phyloP scores from a whole-genome alignment of 371 early-diverging fungal species.

The Apophysomyces ossiformis region DNA sequence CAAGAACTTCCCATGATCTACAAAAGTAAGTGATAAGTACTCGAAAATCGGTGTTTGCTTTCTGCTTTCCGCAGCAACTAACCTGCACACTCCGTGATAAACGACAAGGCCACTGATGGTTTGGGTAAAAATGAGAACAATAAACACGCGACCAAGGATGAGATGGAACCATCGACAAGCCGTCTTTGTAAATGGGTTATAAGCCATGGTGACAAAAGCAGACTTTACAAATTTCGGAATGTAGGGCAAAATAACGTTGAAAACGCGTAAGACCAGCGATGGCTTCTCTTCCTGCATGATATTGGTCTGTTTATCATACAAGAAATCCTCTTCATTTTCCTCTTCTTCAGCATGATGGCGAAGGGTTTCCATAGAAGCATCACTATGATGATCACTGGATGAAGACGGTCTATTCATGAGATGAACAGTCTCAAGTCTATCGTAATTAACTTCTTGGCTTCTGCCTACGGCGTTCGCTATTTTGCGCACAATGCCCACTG shows the following conservation, averaged over 20 bases:
- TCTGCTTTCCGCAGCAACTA: conserved; percentile 4
- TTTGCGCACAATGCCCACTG: conserved; percentile 51
- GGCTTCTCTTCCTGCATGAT: conserved; percentile 23
- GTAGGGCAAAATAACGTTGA: conserved; percentile 30
- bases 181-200: conserved; percentile 49
- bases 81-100: conserved; percentile 56
- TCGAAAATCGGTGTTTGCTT: conserved; percentile 4
- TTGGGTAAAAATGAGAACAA: conserved; percentile 49
- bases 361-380: conserved; percentile 40
- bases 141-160: conserved; percentile 45
- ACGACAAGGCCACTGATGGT: conserved; percentile 53
- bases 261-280: conserved; percentile 30
- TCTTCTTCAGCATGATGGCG: conserved; percentile 28
- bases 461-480: conserved; percentile 48
- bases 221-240: conserved; percentile 42
- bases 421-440: conserved; percentile 37
- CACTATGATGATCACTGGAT: conserved; percentile 31
- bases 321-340: background rate
- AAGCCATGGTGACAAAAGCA: conserved; percentile 39
- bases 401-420: conserved; percentile 26
- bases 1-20: conserved; percentile 48
- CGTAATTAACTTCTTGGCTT: conserved; percentile 28
- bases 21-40: background rate
- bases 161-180: conserved; percentile 46
- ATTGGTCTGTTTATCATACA: conserved; percentile 22